Percentiles rank a stretch among this genome's conserved stretches.
Conservation (phyloP, 805 yeast species). For the Blastobotrys peoriensis region DNA sequence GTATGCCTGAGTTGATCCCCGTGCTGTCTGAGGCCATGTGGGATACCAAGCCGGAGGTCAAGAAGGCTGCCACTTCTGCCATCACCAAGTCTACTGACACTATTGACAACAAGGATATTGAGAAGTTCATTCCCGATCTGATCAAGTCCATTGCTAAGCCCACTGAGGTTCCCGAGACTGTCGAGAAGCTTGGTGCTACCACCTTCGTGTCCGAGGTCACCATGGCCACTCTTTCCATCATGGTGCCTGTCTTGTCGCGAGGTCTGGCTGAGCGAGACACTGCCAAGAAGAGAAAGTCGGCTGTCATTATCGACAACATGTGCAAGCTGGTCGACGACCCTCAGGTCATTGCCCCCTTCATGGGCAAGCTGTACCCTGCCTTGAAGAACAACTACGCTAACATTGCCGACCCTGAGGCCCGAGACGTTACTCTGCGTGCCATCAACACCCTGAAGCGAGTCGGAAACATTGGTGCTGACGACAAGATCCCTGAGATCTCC, state of each 20-base stretch:
- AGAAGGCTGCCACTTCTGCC: conserved; percentile 92
- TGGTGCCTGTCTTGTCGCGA: conserved; percentile 98
- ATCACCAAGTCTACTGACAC: conserved; percentile 96
- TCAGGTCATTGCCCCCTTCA: conserved; percentile 99
- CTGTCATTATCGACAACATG: conserved; percentile 99
- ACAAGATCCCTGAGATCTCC: conserved; percentile 91
- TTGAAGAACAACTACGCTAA: conserved; percentile 88
- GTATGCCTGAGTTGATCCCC: conserved; percentile 99
- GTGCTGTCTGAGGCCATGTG: conserved; percentile 99
- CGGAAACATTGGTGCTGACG: conserved; percentile 91
- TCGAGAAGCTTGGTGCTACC: conserved; percentile 98
- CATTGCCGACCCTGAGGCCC: conserved; percentile 99
- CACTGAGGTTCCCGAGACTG: conserved; percentile 97
- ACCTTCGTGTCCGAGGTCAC: conserved; percentile 99
- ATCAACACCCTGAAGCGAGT: conserved; percentile 97
- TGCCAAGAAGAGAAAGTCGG: conserved; percentile 98
- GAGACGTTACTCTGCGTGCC: conserved; percentile 97
- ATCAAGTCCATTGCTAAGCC: conserved; percentile 96
- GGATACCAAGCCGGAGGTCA: conserved; percentile 99
- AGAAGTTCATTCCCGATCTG: conserved; percentile 96
- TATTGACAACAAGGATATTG: conserved; percentile 99
- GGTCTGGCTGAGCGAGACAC: conserved; percentile 99
- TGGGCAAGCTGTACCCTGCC: conserved; percentile 92
- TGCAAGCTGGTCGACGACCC: conserved; percentile 99
- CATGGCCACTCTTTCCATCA: conserved; percentile 97